These are phyloP conservation scores for Hebeloma cylindrosporum DNA, from an alignment of 768 basidiomycete species.

Conservation along the genomic window DNA sequence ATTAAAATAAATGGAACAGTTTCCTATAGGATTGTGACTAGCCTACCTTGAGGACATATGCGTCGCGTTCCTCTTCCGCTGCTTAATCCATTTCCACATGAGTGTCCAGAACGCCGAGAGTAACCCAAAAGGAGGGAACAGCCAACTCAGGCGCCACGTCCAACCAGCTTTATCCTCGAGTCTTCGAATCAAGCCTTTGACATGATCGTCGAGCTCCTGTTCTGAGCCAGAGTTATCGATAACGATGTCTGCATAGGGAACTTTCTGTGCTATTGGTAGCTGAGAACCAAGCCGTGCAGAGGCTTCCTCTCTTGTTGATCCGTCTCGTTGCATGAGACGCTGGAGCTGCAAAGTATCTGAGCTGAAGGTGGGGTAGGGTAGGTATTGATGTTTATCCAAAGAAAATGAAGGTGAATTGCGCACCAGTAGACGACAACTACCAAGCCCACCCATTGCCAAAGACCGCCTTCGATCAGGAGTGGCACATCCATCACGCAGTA, in stretches of 20 bases:
- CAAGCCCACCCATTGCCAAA: constrained; percentile 81
- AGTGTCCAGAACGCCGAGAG: constrained; percentile 40
- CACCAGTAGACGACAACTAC: constrained; percentile 94
- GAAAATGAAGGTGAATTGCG: constrained; percentile 20
- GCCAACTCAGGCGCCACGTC: constrained; percentile 61
- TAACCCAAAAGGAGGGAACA: constrained; percentile 54
- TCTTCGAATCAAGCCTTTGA: constrained; percentile 46
- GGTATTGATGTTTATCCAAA: not conserved
- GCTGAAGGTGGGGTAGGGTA: constrained; percentile 37
- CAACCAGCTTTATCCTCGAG: constrained; percentile 51
- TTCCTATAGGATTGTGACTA: no score
- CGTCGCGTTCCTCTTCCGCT: not conserved
- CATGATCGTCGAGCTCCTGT: constrained; percentile 59
- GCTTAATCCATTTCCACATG: constrained; percentile 21
- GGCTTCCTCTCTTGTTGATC: constrained; percentile 65
- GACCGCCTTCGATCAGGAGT: constrained; percentile 82
- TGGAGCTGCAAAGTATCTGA: constrained; percentile 82
- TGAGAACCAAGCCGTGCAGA: constrained; percentile 76
- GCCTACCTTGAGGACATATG: not conserved
- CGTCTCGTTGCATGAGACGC: constrained; percentile 77
- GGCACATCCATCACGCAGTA: constrained; percentile 90
- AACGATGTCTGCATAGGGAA: constrained; percentile 81
- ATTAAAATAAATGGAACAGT: not conserved
- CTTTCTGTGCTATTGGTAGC: constrained; percentile 74
- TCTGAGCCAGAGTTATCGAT: constrained; percentile 86